Evolutionary conservation across 1,284 basidiomycete genomes (phyloP).

Genomic region (Mycena citricolor): DNA sequence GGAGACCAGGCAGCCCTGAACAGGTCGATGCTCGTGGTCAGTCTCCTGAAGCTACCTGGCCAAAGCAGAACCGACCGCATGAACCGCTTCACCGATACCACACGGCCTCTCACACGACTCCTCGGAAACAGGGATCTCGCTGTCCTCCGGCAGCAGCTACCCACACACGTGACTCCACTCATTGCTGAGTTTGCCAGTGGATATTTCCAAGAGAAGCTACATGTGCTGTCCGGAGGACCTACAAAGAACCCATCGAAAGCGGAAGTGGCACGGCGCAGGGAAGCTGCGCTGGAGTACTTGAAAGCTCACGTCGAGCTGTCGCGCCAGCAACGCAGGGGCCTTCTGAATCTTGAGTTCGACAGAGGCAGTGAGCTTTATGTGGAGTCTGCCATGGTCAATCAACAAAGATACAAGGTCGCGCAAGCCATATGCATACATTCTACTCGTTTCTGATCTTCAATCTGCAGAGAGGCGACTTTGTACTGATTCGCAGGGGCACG

Average conservation of each 20-base stretch:
- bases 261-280: slow-evolving; percentile 26
- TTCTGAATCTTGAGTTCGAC: too few relatives aligned
- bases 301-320: neutral
- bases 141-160: slow-evolving; percentile 54
- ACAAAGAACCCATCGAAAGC: slow-evolving; percentile 30
- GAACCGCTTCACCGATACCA: too few relatives aligned
- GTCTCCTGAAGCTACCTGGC: too few relatives aligned
- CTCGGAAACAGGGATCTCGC: slow-evolving; percentile 50
- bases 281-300: slow-evolving; percentile 21
- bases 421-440: too few relatives aligned
- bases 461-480: slow-evolving; percentile 54
- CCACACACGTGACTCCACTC: slow-evolving; percentile 59
- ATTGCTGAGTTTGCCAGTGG: slow-evolving; percentile 50
- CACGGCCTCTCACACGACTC: slow-evolving; percentile 25
- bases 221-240: too few relatives aligned
- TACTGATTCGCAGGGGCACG: slow-evolving; percentile 46
- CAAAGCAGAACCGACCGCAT: too few relatives aligned
- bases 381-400: too few relatives aligned
- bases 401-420: too few relatives aligned
- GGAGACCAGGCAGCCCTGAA: too few relatives aligned
- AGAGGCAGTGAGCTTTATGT: too few relatives aligned
- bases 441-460: too few relatives aligned
- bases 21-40: too few relatives aligned
- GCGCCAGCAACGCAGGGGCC: slow-evolving; percentile 28
- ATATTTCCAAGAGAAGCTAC: slow-evolving; percentile 51